Evolutionary conservation across 148 eudicot species (phyloP), one percentile per base, ranked within the genome.

Genomic region (Nepenthes mirabilis): DNA sequence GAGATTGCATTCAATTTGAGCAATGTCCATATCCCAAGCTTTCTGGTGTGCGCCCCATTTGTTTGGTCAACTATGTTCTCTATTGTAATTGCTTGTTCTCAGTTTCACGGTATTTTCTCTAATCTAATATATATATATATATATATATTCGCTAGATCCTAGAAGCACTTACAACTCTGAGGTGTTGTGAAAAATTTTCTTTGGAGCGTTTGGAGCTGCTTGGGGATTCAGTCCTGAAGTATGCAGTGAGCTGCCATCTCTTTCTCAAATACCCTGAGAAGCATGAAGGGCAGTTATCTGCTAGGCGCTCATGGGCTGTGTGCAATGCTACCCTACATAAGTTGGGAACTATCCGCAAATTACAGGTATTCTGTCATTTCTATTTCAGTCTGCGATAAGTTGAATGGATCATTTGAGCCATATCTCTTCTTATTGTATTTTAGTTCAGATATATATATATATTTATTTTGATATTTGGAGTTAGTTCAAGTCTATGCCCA

Each of bases 221-320:
- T 57, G 99, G 99, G 45, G 99, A 93, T 72, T 93, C 99, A 37
- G 89, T 93, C 43, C 68, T 93, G 47, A 93, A 93, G 70, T 93
- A 93, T 62, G 76, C 79, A 11, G 79, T 84, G 37, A 86, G 95
- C 64, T 86, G 91, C 68, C 78, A 83, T 59, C 80, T 85, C 33
- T 93, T 80, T 78, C 91, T 86, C 23, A 81, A 71, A 57, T 73
- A 80, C 71, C 90, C 91, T 0, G 56, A 84, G 62, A 68, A 77
- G 61, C 80, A 86, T 71, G 99, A 93, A 79, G 99, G 99, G 34
- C 69, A 86, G 53, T 64, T 93, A 75, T 75, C 95, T 67, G 48
- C 69, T 43, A 59, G 14, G 48, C 96, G 99, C 61, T 73, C 80
- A 36, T 51, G 60, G 72, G 78, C 73, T 47, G 75, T 94, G 59